Conservation (phyloP, 495 filamentous ascomycete genomes). For the Neurospora sp. region DNA sequence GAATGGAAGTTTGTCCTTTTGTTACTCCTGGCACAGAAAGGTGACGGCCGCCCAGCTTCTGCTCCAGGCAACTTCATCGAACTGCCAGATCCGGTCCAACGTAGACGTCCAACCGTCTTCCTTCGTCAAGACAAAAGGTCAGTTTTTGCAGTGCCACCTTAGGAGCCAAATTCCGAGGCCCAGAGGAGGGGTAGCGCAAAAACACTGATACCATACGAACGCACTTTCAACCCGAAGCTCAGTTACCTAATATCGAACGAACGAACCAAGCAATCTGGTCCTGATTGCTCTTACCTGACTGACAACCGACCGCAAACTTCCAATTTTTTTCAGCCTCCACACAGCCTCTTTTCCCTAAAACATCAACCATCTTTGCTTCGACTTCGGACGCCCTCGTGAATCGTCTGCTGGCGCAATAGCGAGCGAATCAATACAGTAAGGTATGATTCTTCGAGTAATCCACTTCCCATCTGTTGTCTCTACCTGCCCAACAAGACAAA, state of each 20-base stretch:
- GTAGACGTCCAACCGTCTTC: background rate
- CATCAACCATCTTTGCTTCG: background rate
- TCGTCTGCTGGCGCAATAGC: background rate
- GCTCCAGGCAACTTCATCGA: background rate
- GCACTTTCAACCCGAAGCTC: background rate
- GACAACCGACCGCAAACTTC: background rate
- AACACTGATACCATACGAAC: background rate
- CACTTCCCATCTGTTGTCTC: background rate
- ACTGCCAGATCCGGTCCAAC: background rate
- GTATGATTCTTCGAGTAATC: background rate
- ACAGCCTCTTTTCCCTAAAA: background rate
- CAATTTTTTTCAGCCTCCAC: background rate
- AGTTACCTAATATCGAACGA: background rate
- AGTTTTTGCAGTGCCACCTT: background rate
- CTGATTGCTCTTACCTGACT: background rate
- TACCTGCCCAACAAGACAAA: background rate
- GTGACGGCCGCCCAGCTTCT: background rate
- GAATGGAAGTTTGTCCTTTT: background rate
- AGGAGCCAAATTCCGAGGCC: background rate
- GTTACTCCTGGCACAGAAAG: background rate
- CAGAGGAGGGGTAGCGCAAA: background rate
- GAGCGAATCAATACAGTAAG: background rate
- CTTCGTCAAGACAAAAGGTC: background rate
- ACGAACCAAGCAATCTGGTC: background rate
- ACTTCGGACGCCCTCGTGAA: background rate